These are phyloP conservation scores for Diaporthe citri DNA, from an alignment of 2,329 filamentous ascomycete species.

Conservation along the genomic window DNA sequence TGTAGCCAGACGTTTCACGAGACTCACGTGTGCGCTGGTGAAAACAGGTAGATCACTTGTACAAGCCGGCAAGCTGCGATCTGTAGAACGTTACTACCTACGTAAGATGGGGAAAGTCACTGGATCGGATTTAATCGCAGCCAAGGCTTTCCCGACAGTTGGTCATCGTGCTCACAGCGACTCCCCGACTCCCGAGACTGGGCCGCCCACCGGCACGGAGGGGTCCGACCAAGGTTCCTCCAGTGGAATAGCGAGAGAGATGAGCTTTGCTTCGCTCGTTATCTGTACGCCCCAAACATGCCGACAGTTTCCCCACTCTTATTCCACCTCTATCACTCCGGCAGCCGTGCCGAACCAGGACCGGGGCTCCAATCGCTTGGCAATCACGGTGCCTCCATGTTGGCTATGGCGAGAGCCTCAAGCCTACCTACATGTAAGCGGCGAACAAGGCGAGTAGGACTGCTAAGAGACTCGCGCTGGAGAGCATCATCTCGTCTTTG, in stretches of 20 bases:
- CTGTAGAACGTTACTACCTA: not conserved
- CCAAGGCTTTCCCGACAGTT: not conserved
- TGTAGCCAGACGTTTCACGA: not conserved
- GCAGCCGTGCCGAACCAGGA: not conserved
- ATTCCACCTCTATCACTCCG: constrained; percentile 18
- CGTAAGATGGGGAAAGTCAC: constrained; percentile 16
- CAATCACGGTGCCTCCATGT: not conserved
- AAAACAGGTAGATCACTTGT: not conserved
- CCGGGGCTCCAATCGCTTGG: not conserved
- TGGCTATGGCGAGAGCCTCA: not conserved
- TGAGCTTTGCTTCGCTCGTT: not conserved
- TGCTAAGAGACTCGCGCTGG: not conserved
- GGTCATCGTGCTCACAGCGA: not conserved
- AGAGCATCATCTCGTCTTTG: not conserved
- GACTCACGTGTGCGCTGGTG: no score
- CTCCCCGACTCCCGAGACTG: constrained; percentile 7
- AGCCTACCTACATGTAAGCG: constrained; percentile 3
- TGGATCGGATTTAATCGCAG: not conserved
- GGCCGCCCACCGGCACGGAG: not conserved
- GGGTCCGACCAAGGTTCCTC: not conserved
- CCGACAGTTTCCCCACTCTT: constrained; percentile 29
- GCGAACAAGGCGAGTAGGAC: not conserved
- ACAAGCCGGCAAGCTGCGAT: not conserved
- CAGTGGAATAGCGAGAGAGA: not conserved
- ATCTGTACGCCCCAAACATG: not conserved